A percentile compares a stretch with the other conserved stretches of the same genome.
Conservation (phyloP, 768 basidiomycete genomes). For the Mycena latifolia region DNA sequence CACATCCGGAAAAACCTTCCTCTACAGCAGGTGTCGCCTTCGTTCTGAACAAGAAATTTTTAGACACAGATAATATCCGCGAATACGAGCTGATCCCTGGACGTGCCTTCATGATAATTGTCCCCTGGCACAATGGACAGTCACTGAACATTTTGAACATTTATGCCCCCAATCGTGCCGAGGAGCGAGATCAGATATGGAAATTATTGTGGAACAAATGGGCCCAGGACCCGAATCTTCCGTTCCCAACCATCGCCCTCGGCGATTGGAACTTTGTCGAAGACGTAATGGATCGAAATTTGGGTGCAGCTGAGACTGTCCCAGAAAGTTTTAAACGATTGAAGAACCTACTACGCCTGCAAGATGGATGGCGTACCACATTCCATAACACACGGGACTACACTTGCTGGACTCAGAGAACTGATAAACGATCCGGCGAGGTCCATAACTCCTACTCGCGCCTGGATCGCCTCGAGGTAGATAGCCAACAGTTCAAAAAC, state of each 20-base stretch:
- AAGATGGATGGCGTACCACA: background rate
- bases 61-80: too few relatives aligned
- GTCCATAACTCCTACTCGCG: too few relatives aligned
- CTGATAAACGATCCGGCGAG: too few relatives aligned
- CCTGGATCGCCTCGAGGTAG: too few relatives aligned
- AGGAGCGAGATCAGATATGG: background rate
- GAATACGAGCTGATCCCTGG: conserved; percentile 29
- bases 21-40: too few relatives aligned
- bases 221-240: background rate
- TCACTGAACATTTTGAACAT: conserved; percentile 1
- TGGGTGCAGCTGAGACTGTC: background rate
- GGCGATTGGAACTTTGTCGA: conserved; percentile 3
- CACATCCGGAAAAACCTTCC: conserved; percentile 3
- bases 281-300: background rate
- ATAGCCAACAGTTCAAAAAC: too few relatives aligned
- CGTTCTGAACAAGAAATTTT: too few relatives aligned
- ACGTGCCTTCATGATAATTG: conserved; percentile 16
- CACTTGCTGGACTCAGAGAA: too few relatives aligned
- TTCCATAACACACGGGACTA: background rate
- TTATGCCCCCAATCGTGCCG: background rate
- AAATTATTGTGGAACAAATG: too few relatives aligned
- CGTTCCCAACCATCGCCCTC: background rate
- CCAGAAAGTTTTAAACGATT: background rate
- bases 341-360: background rate
- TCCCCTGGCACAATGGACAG: background rate